Base-by-base conservation (phyloP, 2,329 filamentous ascomycete species). In the Exophiala xenobiotica region DNA sequence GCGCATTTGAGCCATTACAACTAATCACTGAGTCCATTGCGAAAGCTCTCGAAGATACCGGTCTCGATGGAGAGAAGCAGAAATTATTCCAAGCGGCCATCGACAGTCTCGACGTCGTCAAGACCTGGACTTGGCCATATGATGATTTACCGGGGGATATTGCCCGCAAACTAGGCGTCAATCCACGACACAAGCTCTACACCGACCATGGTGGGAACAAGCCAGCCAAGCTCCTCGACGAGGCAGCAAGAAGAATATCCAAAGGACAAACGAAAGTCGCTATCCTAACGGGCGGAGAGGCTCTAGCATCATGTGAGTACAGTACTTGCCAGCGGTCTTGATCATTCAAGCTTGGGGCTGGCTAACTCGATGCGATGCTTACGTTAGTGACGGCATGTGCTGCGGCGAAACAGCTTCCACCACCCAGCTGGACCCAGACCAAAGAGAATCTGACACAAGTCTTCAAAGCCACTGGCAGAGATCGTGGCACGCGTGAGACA, bases 121-220 rank as follows among this genome's bases (percentile, higher is more conserved):
- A 73, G 33, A 80, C 80, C 0, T 87, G 83, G 83, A 85, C 83
- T 0, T 86, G 83, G 83, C 76, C 78, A 0, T 86, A 86, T 61
- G 66, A 72, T 1, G 77, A 86, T 62, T 65, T 86, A 1, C 80
- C 82, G 0, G 72, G 70, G 4, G 67, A 81, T 1, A 63, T 87
- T 4, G 71, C 77, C 0, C 58, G 75, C 31, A 74, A 70, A 29
- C 65, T 86, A 2, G 72, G 70, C 0, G 68, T 80, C 3, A 64
- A 72, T 2, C 70, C 78, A 0, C 69, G 67, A 1, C 76, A 80
- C 59, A 74, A 70, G 41, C 65, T 70, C 20, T 76, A 79, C 52
- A 80, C 75, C 19, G 75, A 78, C 2, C 81, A 86, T 69, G 83
- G 82, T 0, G 84, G 84, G 0, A 80, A 86, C 57, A 77, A 82